A percentile compares a stretch with the other conserved stretches of the same genome.
Evolutionary conservation across 345 rosid genomes (phyloP).

Genomic region (sweet orange (Citrus sinensis)): DNA sequence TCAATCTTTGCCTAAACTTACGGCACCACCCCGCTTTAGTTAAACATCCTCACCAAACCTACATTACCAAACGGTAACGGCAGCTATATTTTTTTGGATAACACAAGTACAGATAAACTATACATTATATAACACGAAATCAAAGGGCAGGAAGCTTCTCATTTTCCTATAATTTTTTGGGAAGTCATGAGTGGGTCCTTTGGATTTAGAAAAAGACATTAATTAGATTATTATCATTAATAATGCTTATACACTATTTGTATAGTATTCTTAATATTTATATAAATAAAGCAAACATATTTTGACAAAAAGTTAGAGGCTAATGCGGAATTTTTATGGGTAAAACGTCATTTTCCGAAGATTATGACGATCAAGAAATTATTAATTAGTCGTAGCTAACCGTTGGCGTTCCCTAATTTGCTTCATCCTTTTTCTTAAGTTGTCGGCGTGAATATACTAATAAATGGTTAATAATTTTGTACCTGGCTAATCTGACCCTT

Average conservation of each 20-base stretch:
- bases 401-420: conserved; percentile 27
- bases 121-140: background rate
- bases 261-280: no score
- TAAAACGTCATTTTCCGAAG: conserved; percentile 44
- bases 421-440: background rate
- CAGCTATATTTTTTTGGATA: background rate
- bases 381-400: conserved; percentile 22
- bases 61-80: conserved; percentile 20
- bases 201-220: no score
- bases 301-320: conserved; percentile 10
- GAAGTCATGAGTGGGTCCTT: no score
- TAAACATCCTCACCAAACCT: conserved; percentile 3
- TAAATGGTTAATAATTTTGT: background rate
- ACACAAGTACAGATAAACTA: background rate
- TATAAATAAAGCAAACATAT: conserved; percentile 17
- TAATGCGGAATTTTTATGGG: conserved; percentile 24
- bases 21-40: background rate
- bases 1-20: background rate
- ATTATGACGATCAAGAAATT: conserved; percentile 1
- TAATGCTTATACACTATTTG: no score
- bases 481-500: conserved; percentile 20
- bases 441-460: conserved; percentile 10
- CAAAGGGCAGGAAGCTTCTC: background rate
- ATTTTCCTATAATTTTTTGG: no score
- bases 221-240: no score